phyloP scores from a whole-genome alignment of 2,329 filamentous ascomycete genomes.

The Pezicula neosporulosa region DNA sequence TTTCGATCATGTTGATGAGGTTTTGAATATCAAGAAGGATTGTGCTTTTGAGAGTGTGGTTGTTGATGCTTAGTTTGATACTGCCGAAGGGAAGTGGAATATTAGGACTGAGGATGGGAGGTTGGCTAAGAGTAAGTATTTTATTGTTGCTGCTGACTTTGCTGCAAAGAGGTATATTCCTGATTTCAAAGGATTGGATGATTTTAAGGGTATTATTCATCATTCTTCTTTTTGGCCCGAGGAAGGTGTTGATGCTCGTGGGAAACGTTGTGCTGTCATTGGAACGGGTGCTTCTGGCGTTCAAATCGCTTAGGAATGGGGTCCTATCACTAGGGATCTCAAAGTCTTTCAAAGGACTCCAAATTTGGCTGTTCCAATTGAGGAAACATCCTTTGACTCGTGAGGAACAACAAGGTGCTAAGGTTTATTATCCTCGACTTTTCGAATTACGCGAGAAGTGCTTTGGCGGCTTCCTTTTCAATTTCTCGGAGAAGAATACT shows the following conservation, averaged over 20 bases:
- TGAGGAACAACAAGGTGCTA: slow-evolving; percentile 37
- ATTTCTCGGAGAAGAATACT: slow-evolving; percentile 38
- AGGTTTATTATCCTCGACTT: slow-evolving; percentile 33
- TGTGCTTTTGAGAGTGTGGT: slow-evolving; percentile 53
- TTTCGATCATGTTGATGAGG: slow-evolving; percentile 45
- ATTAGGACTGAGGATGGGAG: slow-evolving; percentile 33
- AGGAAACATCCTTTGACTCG: slow-evolving; percentile 23
- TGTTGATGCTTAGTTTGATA: slow-evolving; percentile 49
- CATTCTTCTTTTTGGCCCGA: slow-evolving; percentile 39
- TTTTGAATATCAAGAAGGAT: slow-evolving; percentile 49
- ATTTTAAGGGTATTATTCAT: slow-evolving; percentile 40
- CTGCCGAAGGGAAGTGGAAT: slow-evolving; percentile 43
- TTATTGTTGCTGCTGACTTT: slow-evolving; percentile 14
- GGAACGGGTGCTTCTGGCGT: slow-evolving; percentile 32
- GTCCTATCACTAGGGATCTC: slow-evolving; percentile 35
- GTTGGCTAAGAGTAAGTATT: slow-evolving; percentile 6
- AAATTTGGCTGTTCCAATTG: slow-evolving; percentile 31
- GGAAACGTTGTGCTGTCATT: slow-evolving; percentile 30
- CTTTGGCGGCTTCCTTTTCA: slow-evolving; percentile 13
- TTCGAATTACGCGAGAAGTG: slow-evolving; percentile 38
- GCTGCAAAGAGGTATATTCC: slow-evolving; percentile 15
- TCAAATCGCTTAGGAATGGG: slow-evolving; percentile 27
- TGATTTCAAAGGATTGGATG: slow-evolving; percentile 39
- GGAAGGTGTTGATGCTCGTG: slow-evolving; percentile 23
- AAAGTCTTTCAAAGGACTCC: slow-evolving; percentile 30